Conservation (phyloP, 768 basidiomycete genomes). For the Agaricus sinodeliciosus region DNA sequence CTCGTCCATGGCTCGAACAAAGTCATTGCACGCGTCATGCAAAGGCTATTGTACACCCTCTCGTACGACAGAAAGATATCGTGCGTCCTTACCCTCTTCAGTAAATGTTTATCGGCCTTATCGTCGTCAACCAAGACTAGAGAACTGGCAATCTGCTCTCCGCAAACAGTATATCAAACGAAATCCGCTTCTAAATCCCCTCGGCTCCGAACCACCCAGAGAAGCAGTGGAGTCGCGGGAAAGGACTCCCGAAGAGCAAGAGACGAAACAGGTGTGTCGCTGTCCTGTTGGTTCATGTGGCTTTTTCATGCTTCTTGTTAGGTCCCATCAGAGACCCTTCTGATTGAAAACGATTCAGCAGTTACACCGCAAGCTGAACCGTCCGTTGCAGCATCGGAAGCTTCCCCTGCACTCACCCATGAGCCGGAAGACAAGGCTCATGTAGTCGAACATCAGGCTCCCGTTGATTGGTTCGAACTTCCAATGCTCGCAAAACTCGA, state of each 20-base stretch:
- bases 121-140: conserved; percentile 35
- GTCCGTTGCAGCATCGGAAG: not conserved
- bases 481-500: conserved; percentile 69
- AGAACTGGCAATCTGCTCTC: conserved; percentile 74
- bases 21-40: conserved; percentile 69
- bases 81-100: conserved; percentile 36
- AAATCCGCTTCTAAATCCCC: conserved; percentile 62
- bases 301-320: not conserved
- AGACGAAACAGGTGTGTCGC: conserved; percentile 4
- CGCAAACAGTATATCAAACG: conserved; percentile 75
- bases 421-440: conserved; percentile 2
- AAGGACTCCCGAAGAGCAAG: conserved; percentile 8
- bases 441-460: conserved; percentile 22
- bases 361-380: not conserved
- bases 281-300: not conserved
- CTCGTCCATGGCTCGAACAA: conserved; percentile 51
- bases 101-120: conserved; percentile 12
- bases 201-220: conserved; percentile 52
- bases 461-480: conserved; percentile 65
- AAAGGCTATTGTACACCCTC: conserved; percentile 62
- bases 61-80: conserved; percentile 77
- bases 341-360: not conserved
- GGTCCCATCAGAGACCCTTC: conserved; percentile 3
- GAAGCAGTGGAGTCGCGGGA: conserved; percentile 12
- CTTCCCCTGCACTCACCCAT: conserved; percentile 8